phyloP scores from a whole-genome alignment of 129 eudicot species.

The Tanacetum coccineum region DNA sequence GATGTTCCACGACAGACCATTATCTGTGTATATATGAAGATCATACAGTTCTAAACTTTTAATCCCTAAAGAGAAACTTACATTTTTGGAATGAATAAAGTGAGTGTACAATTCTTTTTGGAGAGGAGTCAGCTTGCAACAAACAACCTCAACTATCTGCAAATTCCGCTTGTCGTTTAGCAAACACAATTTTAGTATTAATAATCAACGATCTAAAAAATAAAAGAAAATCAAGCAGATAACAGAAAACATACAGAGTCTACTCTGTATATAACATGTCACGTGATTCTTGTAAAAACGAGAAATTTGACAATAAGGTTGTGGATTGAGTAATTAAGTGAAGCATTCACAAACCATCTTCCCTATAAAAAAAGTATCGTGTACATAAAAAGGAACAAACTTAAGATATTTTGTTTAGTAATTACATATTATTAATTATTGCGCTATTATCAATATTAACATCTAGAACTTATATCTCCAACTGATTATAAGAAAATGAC shows the following conservation, averaged over 20 bases:
- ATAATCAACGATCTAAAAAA: constrained; percentile 5
- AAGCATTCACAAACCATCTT: too few relatives aligned
- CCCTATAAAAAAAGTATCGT: too few relatives aligned
- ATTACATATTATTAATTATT: too few relatives aligned
- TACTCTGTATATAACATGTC: neutral
- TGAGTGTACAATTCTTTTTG: constrained; percentile 80
- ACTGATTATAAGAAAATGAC: too few relatives aligned
- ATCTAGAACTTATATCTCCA: too few relatives aligned
- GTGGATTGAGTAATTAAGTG: too few relatives aligned
- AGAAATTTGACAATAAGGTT: too few relatives aligned
- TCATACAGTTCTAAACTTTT: neutral
- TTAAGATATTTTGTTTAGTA: too few relatives aligned
- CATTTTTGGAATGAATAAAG: constrained; percentile 94
- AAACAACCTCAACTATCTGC: constrained; percentile 95
- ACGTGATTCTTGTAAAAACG: neutral
- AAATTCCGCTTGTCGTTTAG: constrained; percentile 18
- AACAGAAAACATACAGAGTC: neutral
- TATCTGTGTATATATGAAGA: constrained; percentile 14
- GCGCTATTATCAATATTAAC: too few relatives aligned
- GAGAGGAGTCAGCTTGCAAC: constrained; percentile 92
- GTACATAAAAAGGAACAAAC: too few relatives aligned
- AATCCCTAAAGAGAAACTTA: constrained; percentile 25
- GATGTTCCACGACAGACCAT: constrained; percentile 12
- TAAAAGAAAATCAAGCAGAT: neutral
- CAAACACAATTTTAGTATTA: constrained; percentile 4